Conservation (phyloP, 352 stramenopile genomes). For the Pseudoperonospora humuli region DNA sequence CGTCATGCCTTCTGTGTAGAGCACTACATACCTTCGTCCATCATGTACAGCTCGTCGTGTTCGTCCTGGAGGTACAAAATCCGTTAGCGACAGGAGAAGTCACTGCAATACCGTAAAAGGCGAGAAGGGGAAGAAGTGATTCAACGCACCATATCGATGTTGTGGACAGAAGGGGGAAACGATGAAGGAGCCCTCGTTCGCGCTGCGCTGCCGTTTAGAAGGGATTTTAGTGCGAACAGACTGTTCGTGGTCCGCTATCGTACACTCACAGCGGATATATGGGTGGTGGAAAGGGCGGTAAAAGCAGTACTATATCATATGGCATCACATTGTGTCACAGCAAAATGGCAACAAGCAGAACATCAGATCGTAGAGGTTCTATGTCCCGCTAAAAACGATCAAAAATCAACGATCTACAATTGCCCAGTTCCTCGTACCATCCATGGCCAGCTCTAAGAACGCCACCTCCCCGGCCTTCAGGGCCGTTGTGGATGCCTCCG, state of each 20-base stretch:
- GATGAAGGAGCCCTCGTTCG: slow-evolving; percentile 1
- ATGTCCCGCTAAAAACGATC: not conserved
- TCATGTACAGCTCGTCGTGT: slow-evolving; percentile 34
- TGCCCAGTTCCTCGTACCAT: too few relatives aligned
- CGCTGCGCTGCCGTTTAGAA: slow-evolving; percentile 20
- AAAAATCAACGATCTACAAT: too few relatives aligned
- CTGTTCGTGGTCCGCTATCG: slow-evolving; percentile 8
- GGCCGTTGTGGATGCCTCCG: slow-evolving; percentile 69
- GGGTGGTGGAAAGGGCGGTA: not conserved
- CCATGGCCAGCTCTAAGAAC: slow-evolving; percentile 23
- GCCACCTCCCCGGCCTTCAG: slow-evolving; percentile 48
- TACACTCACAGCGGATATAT: slow-evolving; percentile 16
- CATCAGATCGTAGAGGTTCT: not conserved
- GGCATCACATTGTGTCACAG: not conserved
- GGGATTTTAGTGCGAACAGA: slow-evolving; percentile 10
- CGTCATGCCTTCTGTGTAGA: not conserved
- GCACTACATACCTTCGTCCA: slow-evolving; percentile 31
- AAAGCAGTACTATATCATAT: not conserved
- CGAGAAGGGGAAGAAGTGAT: not conserved
- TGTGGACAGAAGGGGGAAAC: not conserved
- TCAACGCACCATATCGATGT: slow-evolving; percentile 21
- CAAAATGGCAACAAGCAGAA: too few relatives aligned
- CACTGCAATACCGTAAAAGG: not conserved
- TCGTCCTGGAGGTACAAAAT: slow-evolving; percentile 26
- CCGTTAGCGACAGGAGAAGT: not conserved